Conservation (phyloP, 768 basidiomycete species). For the Mycena haematopus region DNA sequence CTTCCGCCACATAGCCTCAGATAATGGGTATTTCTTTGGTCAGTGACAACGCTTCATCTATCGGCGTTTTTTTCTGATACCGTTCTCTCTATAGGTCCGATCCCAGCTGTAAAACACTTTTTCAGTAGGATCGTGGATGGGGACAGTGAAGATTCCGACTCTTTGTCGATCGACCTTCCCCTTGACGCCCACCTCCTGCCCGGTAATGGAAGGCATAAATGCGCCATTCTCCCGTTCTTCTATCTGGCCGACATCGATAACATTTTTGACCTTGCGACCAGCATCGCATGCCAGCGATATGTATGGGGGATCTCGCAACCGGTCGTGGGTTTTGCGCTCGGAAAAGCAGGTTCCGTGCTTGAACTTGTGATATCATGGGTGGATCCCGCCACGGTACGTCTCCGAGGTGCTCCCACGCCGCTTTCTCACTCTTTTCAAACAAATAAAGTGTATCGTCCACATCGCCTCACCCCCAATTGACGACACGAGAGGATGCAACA, state of each 20-base stretch:
- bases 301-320: constrained; percentile 12
- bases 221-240: constrained; percentile 3
- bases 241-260: constrained; percentile 6
- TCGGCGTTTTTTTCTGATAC: no score
- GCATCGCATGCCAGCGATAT: constrained; percentile 14
- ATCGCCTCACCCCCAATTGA: background rate
- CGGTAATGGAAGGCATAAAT: background rate
- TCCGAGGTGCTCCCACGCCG: background rate
- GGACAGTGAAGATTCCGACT: background rate
- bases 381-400: constrained; percentile 12
- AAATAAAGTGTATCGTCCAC: constrained; percentile 1
- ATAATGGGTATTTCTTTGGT: no score
- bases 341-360: background rate
- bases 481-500: background rate
- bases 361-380: constrained; percentile 12
- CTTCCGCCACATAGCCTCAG: no score
- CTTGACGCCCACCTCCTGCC: constrained; percentile 8
- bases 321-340: background rate
- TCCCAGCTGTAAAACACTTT: no score
- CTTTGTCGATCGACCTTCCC: background rate
- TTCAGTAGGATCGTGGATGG: constrained; percentile 1
- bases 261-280: constrained; percentile 13
- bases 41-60: no score
- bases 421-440: background rate
- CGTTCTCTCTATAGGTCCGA: no score